Conservation (phyloP, 164 flowering plant species). For the Malania oleifera region DNA sequence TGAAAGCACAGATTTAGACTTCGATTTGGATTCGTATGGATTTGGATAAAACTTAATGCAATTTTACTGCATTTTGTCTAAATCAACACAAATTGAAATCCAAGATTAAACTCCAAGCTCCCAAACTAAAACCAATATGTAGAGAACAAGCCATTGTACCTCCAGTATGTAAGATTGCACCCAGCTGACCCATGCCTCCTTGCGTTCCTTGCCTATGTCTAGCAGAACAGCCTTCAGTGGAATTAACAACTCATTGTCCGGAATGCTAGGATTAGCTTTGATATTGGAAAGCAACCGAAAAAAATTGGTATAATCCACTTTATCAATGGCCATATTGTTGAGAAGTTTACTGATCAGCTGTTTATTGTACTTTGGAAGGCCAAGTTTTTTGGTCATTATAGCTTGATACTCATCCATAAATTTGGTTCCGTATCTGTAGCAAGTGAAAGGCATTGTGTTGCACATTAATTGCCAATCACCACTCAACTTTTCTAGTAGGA, state of each 20-base stretch:
- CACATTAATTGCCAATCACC: not conserved
- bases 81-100: too few relatives aligned
- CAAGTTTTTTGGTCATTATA: conserved; percentile 82
- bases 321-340: conserved; percentile 78
- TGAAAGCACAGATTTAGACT: too few relatives aligned
- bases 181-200: conserved; percentile 97
- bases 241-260: conserved; percentile 60
- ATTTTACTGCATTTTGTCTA: too few relatives aligned
- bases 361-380: conserved; percentile 87
- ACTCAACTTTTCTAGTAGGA: not conserved
- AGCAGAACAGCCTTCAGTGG: conserved; percentile 89
- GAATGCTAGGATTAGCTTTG: conserved; percentile 60
- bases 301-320: conserved; percentile 97
- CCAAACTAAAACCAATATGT: too few relatives aligned
- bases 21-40: too few relatives aligned
- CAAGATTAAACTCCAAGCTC: too few relatives aligned
- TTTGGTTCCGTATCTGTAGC: conserved; percentile 84
- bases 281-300: conserved; percentile 84
- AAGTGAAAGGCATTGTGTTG: conserved; percentile 8
- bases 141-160: conserved; percentile 45
- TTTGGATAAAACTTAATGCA: too few relatives aligned
- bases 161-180: conserved; percentile 70
- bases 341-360: conserved; percentile 80
- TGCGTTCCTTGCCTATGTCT: conserved; percentile 93
- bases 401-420: conserved; percentile 99